Conservation (phyloP, 352 stramenopile genomes). For the Peronospora destructor region DNA sequence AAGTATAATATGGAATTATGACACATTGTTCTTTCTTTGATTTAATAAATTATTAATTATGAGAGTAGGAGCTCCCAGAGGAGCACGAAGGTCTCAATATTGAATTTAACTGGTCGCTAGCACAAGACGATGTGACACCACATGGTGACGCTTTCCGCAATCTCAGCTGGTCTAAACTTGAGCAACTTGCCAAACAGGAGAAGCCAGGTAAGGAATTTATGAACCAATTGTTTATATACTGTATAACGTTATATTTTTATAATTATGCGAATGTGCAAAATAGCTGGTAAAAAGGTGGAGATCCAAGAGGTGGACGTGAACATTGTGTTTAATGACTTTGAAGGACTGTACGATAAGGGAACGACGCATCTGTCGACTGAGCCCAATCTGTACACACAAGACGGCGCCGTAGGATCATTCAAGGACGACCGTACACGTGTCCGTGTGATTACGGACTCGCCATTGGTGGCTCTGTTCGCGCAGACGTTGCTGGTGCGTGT, state of each 20-base stretch:
- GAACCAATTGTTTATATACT: background rate
- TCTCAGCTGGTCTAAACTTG: constrained; percentile 58
- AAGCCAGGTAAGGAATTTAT: constrained; percentile 33
- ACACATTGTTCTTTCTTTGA: background rate
- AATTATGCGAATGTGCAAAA: constrained; percentile 2
- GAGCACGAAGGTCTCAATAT: constrained; percentile 78
- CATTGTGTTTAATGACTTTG: constrained; percentile 60
- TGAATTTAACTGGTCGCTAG: constrained; percentile 84
- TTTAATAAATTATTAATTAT: background rate
- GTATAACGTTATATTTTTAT: background rate
- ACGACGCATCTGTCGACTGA: constrained; percentile 61
- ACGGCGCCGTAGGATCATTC: constrained; percentile 71
- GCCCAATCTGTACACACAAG: constrained; percentile 57
- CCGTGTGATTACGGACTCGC: constrained; percentile 74
- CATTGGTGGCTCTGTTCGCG: constrained; percentile 58
- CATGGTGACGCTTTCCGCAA: constrained; percentile 75
- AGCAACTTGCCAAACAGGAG: constrained; percentile 54
- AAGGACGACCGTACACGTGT: constrained; percentile 69
- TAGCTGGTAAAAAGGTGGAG: constrained; percentile 49
- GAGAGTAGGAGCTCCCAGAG: constrained; percentile 56
- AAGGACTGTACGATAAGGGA: constrained; percentile 59
- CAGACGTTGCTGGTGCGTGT: constrained; percentile 70
- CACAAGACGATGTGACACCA: constrained; percentile 72
- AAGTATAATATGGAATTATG: background rate
- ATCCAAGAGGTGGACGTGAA: constrained; percentile 65